Conservation (phyloP, 2,329 filamentous ascomycete genomes). For the Xylaria sp. region DNA sequence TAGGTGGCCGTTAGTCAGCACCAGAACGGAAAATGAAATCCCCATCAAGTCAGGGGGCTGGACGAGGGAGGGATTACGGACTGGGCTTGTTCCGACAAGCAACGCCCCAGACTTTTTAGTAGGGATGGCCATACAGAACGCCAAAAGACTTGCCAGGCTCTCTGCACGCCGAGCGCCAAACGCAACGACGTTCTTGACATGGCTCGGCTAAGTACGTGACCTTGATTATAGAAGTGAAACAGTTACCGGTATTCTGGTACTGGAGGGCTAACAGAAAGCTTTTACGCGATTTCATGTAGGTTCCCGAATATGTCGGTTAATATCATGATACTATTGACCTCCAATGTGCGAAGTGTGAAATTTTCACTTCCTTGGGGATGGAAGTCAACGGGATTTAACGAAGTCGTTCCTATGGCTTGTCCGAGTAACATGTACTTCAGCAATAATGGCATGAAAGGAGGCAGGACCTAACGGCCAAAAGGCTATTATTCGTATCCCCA, state of each 20-base stretch:
- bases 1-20: conserved; percentile 33
- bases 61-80: conserved; percentile 15
- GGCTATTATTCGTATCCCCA: neutral
- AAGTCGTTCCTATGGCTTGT: conserved; percentile 9
- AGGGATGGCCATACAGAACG: conserved; percentile 7
- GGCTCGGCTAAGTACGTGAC: conserved; percentile 43
- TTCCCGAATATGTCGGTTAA: conserved; percentile 41
- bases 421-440: neutral
- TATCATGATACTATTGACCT: conserved; percentile 42
- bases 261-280: conserved; percentile 39
- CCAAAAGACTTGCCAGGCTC: conserved; percentile 16
- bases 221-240: conserved; percentile 44
- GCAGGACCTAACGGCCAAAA: neutral
- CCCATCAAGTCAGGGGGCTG: conserved; percentile 34
- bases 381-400: neutral
- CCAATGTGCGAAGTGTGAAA: neutral
- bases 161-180: conserved; percentile 36
- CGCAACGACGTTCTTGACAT: conserved; percentile 42
- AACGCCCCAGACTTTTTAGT: conserved; percentile 11
- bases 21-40: conserved; percentile 35
- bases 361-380: neutral
- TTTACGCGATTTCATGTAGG: conserved; percentile 39
- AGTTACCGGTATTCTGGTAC: conserved; percentile 47
- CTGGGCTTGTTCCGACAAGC: conserved; percentile 23
- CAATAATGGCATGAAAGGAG: neutral